A percentile compares a stretch with the other conserved stretches of the same genome.
phyloP scores from a whole-genome alignment of 2,329 filamentous ascomycete species.

The Fusarium caatingaense region DNA sequence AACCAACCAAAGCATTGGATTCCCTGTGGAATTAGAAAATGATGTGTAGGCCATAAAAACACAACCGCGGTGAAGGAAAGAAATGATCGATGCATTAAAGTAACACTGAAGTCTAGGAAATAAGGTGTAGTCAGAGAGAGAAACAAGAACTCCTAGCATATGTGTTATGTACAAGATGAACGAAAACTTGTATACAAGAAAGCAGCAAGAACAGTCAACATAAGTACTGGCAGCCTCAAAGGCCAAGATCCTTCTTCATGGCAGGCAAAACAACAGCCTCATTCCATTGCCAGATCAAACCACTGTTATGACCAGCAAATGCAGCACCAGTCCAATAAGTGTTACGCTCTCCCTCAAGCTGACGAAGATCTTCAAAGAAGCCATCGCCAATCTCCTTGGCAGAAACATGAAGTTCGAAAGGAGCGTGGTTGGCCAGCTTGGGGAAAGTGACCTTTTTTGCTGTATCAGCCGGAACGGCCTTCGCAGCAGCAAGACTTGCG shows the following conservation, averaged over 20 bases:
- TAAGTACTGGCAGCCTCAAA: background rate
- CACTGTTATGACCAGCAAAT: conserved; percentile 40
- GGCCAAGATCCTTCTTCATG: conserved; percentile 31
- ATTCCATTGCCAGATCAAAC: conserved; percentile 37
- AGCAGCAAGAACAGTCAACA: too few relatives aligned
- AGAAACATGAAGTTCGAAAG: conserved; percentile 28
- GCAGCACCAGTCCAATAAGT: conserved; percentile 41
- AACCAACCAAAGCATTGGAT: too few relatives aligned
- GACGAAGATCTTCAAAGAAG: conserved; percentile 24
- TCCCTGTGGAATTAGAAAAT: too few relatives aligned
- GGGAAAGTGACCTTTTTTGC: conserved; percentile 14
- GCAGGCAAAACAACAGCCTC: conserved; percentile 29
- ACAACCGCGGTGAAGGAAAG: too few relatives aligned
- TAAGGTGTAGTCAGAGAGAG: fast-evolving
- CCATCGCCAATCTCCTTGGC: conserved; percentile 7
- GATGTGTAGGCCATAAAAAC: too few relatives aligned
- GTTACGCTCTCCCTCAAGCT: conserved; percentile 22
- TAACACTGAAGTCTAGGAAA: background rate
- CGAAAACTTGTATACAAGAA: too few relatives aligned
- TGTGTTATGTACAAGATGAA: background rate
- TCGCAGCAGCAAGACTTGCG: background rate
- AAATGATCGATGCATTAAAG: too few relatives aligned
- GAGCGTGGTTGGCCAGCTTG: conserved; percentile 18
- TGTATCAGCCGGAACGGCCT: conserved; percentile 4
- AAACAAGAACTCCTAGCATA: background rate